Conservation (phyloP, 768 basidiomycete species). For the Termitomyces sp. region DNA sequence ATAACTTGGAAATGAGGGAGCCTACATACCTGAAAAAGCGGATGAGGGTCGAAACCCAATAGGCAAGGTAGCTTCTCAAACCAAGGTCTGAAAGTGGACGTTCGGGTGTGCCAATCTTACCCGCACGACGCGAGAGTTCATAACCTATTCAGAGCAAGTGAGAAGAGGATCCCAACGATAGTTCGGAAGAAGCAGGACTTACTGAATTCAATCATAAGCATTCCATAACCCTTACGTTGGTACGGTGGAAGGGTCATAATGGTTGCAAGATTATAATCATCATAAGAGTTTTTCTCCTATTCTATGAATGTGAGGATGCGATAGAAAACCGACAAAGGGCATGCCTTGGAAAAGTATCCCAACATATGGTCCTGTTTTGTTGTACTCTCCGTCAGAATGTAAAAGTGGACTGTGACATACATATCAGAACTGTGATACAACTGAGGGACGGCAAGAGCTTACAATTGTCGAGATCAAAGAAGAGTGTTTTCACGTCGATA, state of each 20-base stretch:
- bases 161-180: not conserved
- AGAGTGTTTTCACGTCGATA: slow-evolving; percentile 95
- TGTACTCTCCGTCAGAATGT: slow-evolving; percentile 83
- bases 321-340: not conserved
- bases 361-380: slow-evolving; percentile 78
- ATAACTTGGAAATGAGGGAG: not conserved
- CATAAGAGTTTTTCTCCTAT: slow-evolving; percentile 93
- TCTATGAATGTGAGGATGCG: not conserved
- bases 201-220: slow-evolving; percentile 99
- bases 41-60: slow-evolving; percentile 81
- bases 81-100: slow-evolving; percentile 93
- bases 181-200: slow-evolving; percentile 23
- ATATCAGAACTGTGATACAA: not conserved
- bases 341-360: slow-evolving; percentile 63
- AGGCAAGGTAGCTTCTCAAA: slow-evolving; percentile 82
- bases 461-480: slow-evolving; percentile 89
- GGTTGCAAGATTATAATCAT: slow-evolving; percentile 96
- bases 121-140: slow-evolving; percentile 76
- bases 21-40: slow-evolving; percentile 68
- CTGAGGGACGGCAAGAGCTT: slow-evolving; percentile 18
- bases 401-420: slow-evolving; percentile 68
- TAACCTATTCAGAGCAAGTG: slow-evolving; percentile 56
- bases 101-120: slow-evolving; percentile 88
- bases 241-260: slow-evolving; percentile 94
- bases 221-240: slow-evolving; percentile 86